phyloP scores from a whole-genome alignment of 176 grass and related monocot species.

The Triticum timopheevii region DNA sequence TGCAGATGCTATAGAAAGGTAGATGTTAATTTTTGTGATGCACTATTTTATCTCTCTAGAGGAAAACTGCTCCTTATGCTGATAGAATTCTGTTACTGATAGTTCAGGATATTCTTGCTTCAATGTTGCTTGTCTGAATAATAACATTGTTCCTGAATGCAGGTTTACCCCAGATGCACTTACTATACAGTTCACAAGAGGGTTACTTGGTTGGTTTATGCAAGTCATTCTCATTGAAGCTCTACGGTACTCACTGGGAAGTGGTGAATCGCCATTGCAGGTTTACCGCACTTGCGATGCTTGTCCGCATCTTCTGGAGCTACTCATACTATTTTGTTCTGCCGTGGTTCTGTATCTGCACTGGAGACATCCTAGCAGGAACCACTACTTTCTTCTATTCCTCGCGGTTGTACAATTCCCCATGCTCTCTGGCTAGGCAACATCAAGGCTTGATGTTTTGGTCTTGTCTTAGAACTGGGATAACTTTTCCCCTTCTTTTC shows the following conservation, averaged over 20 bases:
- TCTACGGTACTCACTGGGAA: conserved; percentile 50
- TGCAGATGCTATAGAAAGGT: too few species aligned
- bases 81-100: too few species aligned
- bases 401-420: conserved; percentile 59
- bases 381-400: conserved; percentile 81
- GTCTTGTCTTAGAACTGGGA: background rate
- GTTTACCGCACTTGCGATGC: conserved; percentile 45
- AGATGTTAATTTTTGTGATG: too few species aligned
- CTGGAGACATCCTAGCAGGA: conserved; percentile 35
- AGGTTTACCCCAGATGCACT: too few species aligned
- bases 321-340: conserved; percentile 58
- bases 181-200: conserved; percentile 73
- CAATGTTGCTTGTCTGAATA: too few species aligned
- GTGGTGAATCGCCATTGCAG: conserved; percentile 50
- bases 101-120: too few species aligned
- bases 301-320: conserved; percentile 58
- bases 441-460: background rate
- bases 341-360: conserved; percentile 64
- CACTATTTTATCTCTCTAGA: too few species aligned
- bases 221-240: conserved; percentile 62
- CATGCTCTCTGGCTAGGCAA: conserved; percentile 15
- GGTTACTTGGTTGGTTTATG: conserved; percentile 61
- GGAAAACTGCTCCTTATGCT: too few species aligned
- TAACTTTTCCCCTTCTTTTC: background rate
- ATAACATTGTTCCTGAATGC: too few species aligned